A percentile compares a stretch with the other conserved stretches of the same genome.
These are phyloP conservation scores for Penicillium sp. DNA, from an alignment of 2,329 filamentous ascomycete genomes.

Conservation along the genomic window DNA sequence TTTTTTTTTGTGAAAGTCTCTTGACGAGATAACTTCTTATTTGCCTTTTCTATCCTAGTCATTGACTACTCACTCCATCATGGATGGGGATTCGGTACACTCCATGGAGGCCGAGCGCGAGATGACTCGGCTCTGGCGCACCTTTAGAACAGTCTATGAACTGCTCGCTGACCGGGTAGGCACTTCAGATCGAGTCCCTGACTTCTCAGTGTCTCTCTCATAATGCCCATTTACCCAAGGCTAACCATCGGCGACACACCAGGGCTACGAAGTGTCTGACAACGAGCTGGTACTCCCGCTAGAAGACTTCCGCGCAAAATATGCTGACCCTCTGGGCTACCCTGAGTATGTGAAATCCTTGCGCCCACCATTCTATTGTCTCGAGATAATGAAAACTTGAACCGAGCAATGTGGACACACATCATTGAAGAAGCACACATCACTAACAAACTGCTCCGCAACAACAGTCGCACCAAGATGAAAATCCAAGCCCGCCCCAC, in stretches of 20 bases:
- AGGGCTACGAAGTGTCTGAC: conserved; percentile 93
- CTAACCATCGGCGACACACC: conserved; percentile 20
- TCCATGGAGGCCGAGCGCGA: conserved; percentile 43
- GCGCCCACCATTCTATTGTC: not conserved
- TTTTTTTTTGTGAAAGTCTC: conserved; percentile 4
- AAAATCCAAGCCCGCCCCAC: conserved; percentile 85
- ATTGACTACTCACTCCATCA: conserved; percentile 18
- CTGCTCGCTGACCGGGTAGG: conserved; percentile 89
- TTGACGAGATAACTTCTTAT: not conserved
- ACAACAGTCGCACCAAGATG: conserved; percentile 72
- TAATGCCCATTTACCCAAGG: conserved; percentile 17
- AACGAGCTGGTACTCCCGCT: conserved; percentile 85
- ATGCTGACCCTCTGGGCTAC: conserved; percentile 68
- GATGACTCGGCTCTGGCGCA: conserved; percentile 78
- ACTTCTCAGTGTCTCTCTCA: not conserved
- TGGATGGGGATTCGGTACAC: conserved; percentile 43
- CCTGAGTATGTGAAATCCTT: conserved; percentile 63
- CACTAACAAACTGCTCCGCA: conserved; percentile 12
- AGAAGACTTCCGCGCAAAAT: conserved; percentile 74
- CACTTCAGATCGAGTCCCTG: conserved; percentile 1
- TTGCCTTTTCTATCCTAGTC: not conserved
- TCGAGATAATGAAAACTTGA: conserved; percentile 12
- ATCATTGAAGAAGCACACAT: not conserved
- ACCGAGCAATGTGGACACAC: not conserved
- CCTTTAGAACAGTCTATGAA: conserved; percentile 89